Evolutionary conservation across 768 basidiomycete species (phyloP).

Genomic region (Mycena rosella): DNA sequence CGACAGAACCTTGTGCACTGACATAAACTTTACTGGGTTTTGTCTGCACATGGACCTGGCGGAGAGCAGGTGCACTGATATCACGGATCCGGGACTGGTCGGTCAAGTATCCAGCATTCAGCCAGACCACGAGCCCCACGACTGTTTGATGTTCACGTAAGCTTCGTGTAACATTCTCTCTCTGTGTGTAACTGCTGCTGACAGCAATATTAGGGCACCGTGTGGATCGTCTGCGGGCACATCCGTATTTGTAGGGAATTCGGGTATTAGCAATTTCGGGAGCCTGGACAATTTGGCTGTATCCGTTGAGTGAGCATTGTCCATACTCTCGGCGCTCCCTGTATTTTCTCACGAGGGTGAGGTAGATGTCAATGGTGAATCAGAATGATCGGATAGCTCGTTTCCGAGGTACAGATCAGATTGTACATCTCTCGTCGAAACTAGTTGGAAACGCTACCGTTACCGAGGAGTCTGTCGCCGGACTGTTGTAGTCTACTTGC

Average conservation of each 20-base stretch:
- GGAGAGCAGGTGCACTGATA: slow-evolving; percentile 13
- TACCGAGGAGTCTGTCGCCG: neutral
- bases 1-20: slow-evolving; percentile 19
- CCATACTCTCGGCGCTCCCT: slow-evolving; percentile 24
- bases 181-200: slow-evolving; percentile 8
- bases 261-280: slow-evolving; percentile 16
- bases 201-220: slow-evolving; percentile 10
- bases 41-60: slow-evolving; percentile 21
- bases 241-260: slow-evolving; percentile 19
- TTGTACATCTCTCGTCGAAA: slow-evolving; percentile 1
- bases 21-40: slow-evolving; percentile 16
- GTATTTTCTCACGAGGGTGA: slow-evolving; percentile 21
- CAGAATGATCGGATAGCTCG: slow-evolving; percentile 24
- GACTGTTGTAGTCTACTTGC: neutral
- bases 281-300: slow-evolving; percentile 17
- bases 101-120: slow-evolving; percentile 24
- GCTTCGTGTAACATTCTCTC: slow-evolving; percentile 13
- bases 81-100: slow-evolving; percentile 23
- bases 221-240: slow-evolving; percentile 9
- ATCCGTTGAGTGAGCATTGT: slow-evolving; percentile 21
- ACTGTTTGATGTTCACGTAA: slow-evolving; percentile 23
- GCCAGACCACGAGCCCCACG: slow-evolving; percentile 16
- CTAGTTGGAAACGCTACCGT: neutral
- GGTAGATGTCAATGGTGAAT: slow-evolving; percentile 28
- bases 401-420: slow-evolving; percentile 5